phyloP scores from a whole-genome alignment of 2,329 filamentous ascomycete species.

The Penicillium polonicum region DNA sequence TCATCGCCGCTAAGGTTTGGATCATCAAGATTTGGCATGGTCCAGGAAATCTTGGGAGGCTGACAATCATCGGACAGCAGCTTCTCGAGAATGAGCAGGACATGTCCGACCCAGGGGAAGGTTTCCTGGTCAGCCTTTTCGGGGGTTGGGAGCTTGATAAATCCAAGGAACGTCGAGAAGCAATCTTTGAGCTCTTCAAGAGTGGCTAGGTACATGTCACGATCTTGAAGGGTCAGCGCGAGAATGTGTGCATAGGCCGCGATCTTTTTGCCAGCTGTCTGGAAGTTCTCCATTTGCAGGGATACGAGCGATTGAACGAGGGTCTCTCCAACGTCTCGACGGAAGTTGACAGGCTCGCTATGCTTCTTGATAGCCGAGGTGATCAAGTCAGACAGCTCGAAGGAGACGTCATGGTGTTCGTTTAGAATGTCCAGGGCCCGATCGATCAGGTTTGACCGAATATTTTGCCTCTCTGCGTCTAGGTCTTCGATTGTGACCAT shows the following conservation, averaged over 20 bases:
- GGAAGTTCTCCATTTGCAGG: conserved; percentile 57
- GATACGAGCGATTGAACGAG: conserved; percentile 80
- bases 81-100: conserved; percentile 85
- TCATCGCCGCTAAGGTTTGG: conserved; percentile 51
- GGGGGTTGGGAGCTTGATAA: conserved; percentile 65
- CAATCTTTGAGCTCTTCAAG: conserved; percentile 73
- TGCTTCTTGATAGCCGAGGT: conserved; percentile 66
- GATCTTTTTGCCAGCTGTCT: conserved; percentile 65
- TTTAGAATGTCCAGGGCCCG: conserved; percentile 87
- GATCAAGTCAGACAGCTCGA: conserved; percentile 87
- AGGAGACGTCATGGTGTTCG: conserved; percentile 81
- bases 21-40: conserved; percentile 49
- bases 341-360: conserved; percentile 56
- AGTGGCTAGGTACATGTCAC: conserved; percentile 74
- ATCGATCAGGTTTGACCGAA: conserved; percentile 79
- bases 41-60: conserved; percentile 73
- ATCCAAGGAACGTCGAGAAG: conserved; percentile 71
- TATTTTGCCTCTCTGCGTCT: conserved; percentile 68
- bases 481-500: conserved; percentile 70
- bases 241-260: conserved; percentile 90
- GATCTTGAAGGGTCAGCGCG: conserved; percentile 81
- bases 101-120: conserved; percentile 89
- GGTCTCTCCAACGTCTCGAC: conserved; percentile 76
- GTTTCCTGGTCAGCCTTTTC: conserved; percentile 70
- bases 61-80: conserved; percentile 86